A percentile compares a stretch with the other conserved stretches of the same genome.
Evolutionary conservation across 331 rosid genomes (phyloP).

Genomic region (Pyrus hybrid): DNA sequence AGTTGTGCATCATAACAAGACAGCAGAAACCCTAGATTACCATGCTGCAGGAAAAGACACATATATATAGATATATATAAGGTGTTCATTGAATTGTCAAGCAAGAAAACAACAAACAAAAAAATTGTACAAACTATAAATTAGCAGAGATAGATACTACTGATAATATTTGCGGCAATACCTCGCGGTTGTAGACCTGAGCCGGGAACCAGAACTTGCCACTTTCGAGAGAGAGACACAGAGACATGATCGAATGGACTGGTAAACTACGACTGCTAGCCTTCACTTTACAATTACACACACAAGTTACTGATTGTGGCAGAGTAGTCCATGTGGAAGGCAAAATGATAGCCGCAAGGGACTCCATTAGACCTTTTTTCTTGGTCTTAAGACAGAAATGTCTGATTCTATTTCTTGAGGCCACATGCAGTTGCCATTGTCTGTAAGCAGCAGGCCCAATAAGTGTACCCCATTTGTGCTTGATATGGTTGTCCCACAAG

Average conservation of each 20-base stretch:
- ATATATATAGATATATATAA: no score
- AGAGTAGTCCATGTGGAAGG: constrained; percentile 29
- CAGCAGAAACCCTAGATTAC: constrained; percentile 85
- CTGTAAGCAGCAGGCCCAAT: constrained; percentile 54
- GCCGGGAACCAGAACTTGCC: constrained; percentile 91
- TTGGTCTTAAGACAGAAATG: constrained; percentile 17
- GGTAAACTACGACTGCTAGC: constrained; percentile 3
- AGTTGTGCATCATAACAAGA: constrained; percentile 93
- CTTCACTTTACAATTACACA: constrained; percentile 3
- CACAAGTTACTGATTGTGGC: constrained; percentile 18
- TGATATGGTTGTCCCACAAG: constrained; percentile 72
- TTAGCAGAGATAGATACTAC: not conserved
- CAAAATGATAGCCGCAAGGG: constrained; percentile 13
- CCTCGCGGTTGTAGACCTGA: constrained; percentile 96
- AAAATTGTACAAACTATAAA: not conserved
- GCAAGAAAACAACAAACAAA: not conserved
- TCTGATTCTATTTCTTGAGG: constrained; percentile 24
- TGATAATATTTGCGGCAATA: constrained; percentile 9
- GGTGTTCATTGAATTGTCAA: constrained; percentile 1
- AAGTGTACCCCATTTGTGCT: constrained; percentile 61
- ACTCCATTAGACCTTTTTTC: constrained; percentile 33
- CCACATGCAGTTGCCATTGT: constrained; percentile 50
- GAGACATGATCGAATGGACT: constrained; percentile 46
- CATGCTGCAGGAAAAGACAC: constrained; percentile 47
- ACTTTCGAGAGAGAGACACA: constrained; percentile 68